A percentile compares a stretch with the other conserved stretches of the same genome.
phyloP scores from a whole-genome alignment of 805 yeast species.

The Schwanniomyces polymorphus region DNA sequence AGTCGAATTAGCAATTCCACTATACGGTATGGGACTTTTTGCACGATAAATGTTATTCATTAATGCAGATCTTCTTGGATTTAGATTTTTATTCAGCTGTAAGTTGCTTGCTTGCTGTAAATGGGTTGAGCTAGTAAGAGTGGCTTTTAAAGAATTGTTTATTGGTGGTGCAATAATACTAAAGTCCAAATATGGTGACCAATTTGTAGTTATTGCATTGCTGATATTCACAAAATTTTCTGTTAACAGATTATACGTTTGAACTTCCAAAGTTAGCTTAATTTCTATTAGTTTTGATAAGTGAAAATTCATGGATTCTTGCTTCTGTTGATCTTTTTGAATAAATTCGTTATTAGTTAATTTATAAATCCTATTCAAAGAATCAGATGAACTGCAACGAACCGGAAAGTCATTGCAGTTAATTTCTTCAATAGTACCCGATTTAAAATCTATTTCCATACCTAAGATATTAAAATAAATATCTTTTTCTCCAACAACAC shows the following conservation, averaged over 20 bases:
- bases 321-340: constrained; percentile 18
- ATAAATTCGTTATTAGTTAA: constrained; percentile 28
- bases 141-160: constrained; percentile 33
- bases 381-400: constrained; percentile 24
- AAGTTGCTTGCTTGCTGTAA: constrained; percentile 12
- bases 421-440: constrained; percentile 25
- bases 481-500: constrained; percentile 7
- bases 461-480: constrained; percentile 19
- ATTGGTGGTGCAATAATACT: constrained; percentile 38
- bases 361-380: constrained; percentile 35
- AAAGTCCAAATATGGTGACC: constrained; percentile 42
- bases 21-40: constrained; percentile 10
- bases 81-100: constrained; percentile 5
- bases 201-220: constrained; percentile 30
- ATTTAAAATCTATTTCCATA: constrained; percentile 23
- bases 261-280: constrained; percentile 25
- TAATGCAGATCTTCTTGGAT: constrained; percentile 20
- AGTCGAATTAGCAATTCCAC: constrained; percentile 3
- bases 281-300: constrained; percentile 26
- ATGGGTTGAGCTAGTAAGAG: constrained; percentile 16
- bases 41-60: constrained; percentile 17
- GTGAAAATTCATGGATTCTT: constrained; percentile 11
- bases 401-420: constrained; percentile 25
- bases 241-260: constrained; percentile 8
- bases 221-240: constrained; percentile 17